Base-by-base conservation (phyloP, 345 rosid species). In the Anastatica hierochuntica region DNA sequence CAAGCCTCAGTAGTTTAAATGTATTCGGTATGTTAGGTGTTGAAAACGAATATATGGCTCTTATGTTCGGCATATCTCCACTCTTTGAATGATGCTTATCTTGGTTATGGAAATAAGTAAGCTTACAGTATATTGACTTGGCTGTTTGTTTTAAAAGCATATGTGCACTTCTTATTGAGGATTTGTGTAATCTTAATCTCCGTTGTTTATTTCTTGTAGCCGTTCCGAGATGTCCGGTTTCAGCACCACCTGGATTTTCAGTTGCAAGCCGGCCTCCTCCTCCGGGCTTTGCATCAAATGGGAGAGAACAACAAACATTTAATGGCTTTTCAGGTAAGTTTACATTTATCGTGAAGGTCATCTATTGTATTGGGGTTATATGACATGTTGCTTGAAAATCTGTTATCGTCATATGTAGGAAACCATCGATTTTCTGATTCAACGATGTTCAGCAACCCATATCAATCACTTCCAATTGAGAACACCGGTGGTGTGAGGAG, bases 161-260 rank as follows among this genome's bases (percentile, higher is more conserved):
- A 13, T 24, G 17, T 29, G 47, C 38, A 37, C 10, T 17, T 41
- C 9, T 47, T 2, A 26, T 53, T 36, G 36, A 31, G 26, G 23
- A 30, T 42, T 14, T 35, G 9, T 43, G 13, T 55, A 27, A 15
- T 41, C 50, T 15, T 47, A 15, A 29, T 20, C 10, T 43, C 16
- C 23, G 36, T 19, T 55, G 3, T 26, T 60, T 6, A 34, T 9
- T 70, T 53, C 19, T 37, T 52, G 60, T 58, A 66, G 70, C 75
- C 62, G 79, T 66, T 70, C 71, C 90, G 27, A 83, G 96, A 63
- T 52, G 74, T 71, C 83, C 74, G 49, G 57, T 79, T 45, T 75
- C 87, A 36, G 95, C 80, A 11, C 98, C 96, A 7, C 98, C 98
- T 50, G 98, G 98, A 66, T 92, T 92, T 65, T 69, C 88, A 31